These are phyloP conservation scores for Pisolithus sp. DNA, from an alignment of 768 basidiomycete species.

Conservation along the genomic window DNA sequence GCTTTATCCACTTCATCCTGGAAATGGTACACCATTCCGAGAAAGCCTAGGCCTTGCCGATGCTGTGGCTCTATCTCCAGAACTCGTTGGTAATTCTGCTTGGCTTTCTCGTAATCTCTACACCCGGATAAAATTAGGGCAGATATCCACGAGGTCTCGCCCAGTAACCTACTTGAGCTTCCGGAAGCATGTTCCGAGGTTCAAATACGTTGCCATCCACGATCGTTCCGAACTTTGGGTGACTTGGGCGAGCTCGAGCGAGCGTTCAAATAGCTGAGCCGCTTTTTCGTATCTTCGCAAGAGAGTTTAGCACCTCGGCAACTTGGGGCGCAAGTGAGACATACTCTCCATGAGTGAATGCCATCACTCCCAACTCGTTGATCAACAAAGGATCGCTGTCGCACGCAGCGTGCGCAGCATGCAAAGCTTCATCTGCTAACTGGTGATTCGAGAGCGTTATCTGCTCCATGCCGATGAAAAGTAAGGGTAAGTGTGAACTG, in stretches of 20 bases:
- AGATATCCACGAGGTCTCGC: not conserved
- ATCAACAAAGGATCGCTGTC: conserved; percentile 82
- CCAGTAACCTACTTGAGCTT: conserved; percentile 58
- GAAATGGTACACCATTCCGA: conserved; percentile 86
- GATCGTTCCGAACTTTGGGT: conserved; percentile 79
- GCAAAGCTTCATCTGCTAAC: conserved; percentile 84
- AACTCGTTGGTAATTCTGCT: conserved; percentile 67
- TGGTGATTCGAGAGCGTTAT: conserved; percentile 78
- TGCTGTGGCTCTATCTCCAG: conserved; percentile 84
- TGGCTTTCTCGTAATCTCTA: conserved; percentile 59
- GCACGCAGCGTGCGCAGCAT: conserved; percentile 76
- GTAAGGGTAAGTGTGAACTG: conserved; percentile 91
- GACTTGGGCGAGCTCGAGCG: conserved; percentile 76
- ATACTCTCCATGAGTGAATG: conserved; percentile 80
- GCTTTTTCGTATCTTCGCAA: conserved; percentile 63
- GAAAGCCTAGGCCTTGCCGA: conserved; percentile 72
- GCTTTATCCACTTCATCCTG: conserved; percentile 68
- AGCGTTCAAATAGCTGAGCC: conserved; percentile 59
- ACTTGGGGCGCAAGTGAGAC: conserved; percentile 19
- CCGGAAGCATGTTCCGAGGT: conserved; percentile 84
- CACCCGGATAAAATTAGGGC: conserved; percentile 8
- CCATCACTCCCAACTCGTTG: conserved; percentile 92
- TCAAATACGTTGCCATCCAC: conserved; percentile 88
- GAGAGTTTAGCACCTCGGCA: not conserved
- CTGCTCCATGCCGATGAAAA: conserved; percentile 98